Evolutionary conservation across 306 rosid genomes (phyloP), one percentile per base, ranked within the genome.

Genomic region (Alnus glutinosa): DNA sequence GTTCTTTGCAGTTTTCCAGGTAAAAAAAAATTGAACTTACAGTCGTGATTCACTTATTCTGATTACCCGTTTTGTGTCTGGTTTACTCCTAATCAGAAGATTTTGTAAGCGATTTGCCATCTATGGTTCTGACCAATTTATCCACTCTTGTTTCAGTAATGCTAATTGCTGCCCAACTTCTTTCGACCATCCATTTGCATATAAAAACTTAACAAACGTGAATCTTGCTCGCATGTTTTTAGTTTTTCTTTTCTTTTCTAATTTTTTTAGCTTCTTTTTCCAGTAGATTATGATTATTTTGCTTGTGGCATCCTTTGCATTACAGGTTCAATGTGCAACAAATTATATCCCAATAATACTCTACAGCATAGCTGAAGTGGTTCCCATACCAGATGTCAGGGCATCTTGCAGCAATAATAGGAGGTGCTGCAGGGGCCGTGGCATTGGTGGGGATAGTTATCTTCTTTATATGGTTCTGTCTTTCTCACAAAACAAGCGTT

Each of bases 391-490:
- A 88, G 88, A 94, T 94, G 98, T 94, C 98, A 90, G 82, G 85
- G 87, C 64, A 82, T 87, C 98, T 87, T 89, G 97, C 97, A 86
- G 97, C 97, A 79, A 79, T 89, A 83, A 36, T 92, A 62, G 97
- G 97, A 89, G 97, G 94, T 83, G 91, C 93, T 92, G 97, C 97
- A 85, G 98, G 97, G 88, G 97, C 91, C 84, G 91, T 89, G 97
- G 88, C 96, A 88, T 89, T 94, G 92, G 93, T 90, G 78, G 94
- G 91, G 84, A 82, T 92, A 70, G 66, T 77, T 77, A 83, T 92
- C 77, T 69, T 89, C 80, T 89, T 92, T 47, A 36, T 90, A 82
- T 85, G 94, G 84, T 84, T 83, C 79, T 90, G 82, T 64, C 64
- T 90, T 5, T 88, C 79, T 77, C 93, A 80, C 82, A 79, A 66